phyloP scores from a whole-genome alignment of 2,329 filamentous ascomycete genomes.

The Penicillium sp. region DNA sequence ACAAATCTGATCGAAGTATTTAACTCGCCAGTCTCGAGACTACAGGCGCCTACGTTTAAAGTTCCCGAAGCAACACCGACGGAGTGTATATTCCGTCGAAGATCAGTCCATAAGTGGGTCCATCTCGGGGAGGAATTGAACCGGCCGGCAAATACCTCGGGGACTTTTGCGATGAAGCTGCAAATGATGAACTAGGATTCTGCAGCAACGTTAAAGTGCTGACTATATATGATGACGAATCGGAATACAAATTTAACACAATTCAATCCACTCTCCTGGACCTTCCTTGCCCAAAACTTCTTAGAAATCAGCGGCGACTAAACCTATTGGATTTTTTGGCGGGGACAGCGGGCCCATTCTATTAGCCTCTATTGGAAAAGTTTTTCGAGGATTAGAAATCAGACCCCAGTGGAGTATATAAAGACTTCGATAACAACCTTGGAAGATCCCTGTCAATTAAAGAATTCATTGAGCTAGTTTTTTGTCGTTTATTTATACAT shows the following conservation, averaged over 20 bases:
- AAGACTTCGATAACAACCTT: not conserved
- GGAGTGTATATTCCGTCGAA: not conserved
- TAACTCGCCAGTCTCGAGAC: not conserved
- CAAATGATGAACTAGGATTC: not conserved
- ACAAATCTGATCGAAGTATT: not conserved
- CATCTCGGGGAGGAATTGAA: conserved; percentile 7
- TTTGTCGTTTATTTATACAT: not conserved
- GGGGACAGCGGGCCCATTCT: not conserved
- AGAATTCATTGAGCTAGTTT: too few species aligned
- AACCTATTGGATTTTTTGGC: not conserved
- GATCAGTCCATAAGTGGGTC: not conserved
- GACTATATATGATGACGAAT: not conserved
- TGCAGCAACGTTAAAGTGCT: not conserved
- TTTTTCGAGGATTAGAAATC: conserved; percentile 16
- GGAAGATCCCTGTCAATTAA: too few species aligned
- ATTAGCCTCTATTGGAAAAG: not conserved
- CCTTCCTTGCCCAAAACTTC: not conserved
- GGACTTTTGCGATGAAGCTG: conserved; percentile 7
- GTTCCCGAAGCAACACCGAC: not conserved
- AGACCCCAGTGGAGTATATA: not conserved
- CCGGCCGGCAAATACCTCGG: conserved; percentile 7
- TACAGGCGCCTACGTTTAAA: not conserved
- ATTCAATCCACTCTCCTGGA: not conserved
- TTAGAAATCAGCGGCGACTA: not conserved
- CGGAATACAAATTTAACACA: not conserved